phyloP scores from a whole-genome alignment of 345 rosid genomes.

The Brassica napus region DNA sequence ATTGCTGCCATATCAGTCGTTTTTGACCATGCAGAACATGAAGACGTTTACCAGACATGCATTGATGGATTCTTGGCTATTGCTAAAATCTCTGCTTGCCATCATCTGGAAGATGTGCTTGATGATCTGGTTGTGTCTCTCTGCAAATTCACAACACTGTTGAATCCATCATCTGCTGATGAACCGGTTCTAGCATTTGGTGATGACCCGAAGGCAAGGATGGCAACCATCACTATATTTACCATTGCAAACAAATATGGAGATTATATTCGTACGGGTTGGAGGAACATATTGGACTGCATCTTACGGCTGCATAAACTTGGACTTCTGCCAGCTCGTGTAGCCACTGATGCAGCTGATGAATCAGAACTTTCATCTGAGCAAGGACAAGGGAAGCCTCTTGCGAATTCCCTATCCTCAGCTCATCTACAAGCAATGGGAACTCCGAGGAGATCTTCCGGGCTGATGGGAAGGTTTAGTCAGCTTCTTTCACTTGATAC shows the following conservation, averaged over 20 bases:
- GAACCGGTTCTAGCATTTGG: constrained; percentile 98
- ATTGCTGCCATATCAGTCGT: constrained; percentile 98
- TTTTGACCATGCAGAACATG: constrained; percentile 97
- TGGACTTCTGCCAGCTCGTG: constrained; percentile 98
- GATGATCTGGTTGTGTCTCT: constrained; percentile 97
- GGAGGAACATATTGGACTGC: constrained; percentile 98
- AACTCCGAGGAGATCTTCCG: constrained; percentile 95
- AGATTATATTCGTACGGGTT: constrained; percentile 88
- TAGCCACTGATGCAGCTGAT: constrained; percentile 97
- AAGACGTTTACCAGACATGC: constrained; percentile 92
- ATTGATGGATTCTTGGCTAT: constrained; percentile 96
- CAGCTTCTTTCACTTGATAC: constrained; percentile 96
- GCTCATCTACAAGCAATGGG: constrained; percentile 78
- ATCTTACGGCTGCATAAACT: constrained; percentile 91
- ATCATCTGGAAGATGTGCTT: constrained; percentile 96
- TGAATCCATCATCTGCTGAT: constrained; percentile 81
- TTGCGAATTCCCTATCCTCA: constrained; percentile 70
- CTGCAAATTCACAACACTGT: constrained; percentile 90
- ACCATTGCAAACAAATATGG: constrained; percentile 98
- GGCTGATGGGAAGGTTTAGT: constrained; percentile 99
- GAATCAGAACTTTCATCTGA: constrained; percentile 87
- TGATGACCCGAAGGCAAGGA: constrained; percentile 91
- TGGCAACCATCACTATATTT: constrained; percentile 93
- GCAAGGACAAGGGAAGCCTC: constrained; percentile 79
- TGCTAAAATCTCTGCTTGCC: constrained; percentile 96